Base-by-base conservation (phyloP, 129 eudicot species). In the Heracleum sosnowskyi region DNA sequence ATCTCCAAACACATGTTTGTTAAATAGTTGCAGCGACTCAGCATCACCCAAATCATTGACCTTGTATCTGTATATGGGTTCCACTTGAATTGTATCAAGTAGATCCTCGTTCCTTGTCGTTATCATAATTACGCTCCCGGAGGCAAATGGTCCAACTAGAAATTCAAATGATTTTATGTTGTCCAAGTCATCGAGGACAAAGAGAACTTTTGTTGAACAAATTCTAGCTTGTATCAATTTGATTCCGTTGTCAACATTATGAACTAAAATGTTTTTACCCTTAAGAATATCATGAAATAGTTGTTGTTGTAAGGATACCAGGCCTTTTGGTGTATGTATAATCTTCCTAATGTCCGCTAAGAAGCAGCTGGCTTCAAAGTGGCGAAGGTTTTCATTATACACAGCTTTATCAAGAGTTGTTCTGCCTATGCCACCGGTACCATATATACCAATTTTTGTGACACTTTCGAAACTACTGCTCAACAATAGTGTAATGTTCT, bases 11-110 rank as follows among this genome's bases (percentile, higher is more conserved):
- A 84, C 87, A 73, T 80, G 83, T 81, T 57, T 45, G 36, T 78
- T 76, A 71, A 80, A 84, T 29, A 85, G 88, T 71, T 71, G 63
- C 71, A 75, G n/a, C 33, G 85, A 77, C 10, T 81, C 88, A 26
- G 69, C 47, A 7, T 53, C 28, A 3, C 26, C 66, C 35, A 85
- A 70, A 17, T 41, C 72, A 13, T 28, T 69, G 20, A n/a, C 81
- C 64, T 79, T 80, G 60, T 85, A 16, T 47, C 55, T 47, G 9
- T 47, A 62, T 47, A 4, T 47, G 7, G 55, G 18, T 29, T 77
- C 72, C 26, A 57, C 74, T 72, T 16, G 44, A 31, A 73, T 51
- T 73, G 55, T 47, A 47, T 47, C 55, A 5, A 84, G 77, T 20
- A 84, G 15, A 47, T 37, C 77, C n/a, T 44, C 55, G 18, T 47